Percentiles rank a stretch among this genome's conserved stretches.
phyloP scores from a whole-genome alignment of 2,329 filamentous ascomycete genomes.

The Aspergillus latus region DNA sequence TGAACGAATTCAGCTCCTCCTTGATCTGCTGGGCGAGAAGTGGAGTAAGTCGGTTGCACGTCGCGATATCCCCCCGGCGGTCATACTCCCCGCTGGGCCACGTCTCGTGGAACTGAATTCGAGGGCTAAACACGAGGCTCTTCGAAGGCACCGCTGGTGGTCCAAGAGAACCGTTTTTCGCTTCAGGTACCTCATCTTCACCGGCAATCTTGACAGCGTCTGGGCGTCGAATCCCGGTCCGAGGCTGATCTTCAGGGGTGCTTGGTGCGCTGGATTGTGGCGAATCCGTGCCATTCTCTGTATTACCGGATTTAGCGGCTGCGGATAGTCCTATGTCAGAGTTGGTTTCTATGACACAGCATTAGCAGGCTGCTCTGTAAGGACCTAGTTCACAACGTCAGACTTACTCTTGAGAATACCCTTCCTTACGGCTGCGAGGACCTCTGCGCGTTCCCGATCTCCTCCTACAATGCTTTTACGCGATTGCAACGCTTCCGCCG shows the following conservation, averaged over 20 bases:
- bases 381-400: not conserved
- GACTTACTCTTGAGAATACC: conserved; percentile 87
- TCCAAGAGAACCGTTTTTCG: conserved; percentile 77
- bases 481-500: conserved; percentile 52
- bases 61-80: conserved; percentile 90
- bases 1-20: conserved; percentile 98
- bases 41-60: conserved; percentile 94
- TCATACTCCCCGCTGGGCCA: conserved; percentile 97
- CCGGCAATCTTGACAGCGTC: conserved; percentile 73
- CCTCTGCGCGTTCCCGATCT: conserved; percentile 85
- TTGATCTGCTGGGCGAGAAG: conserved; percentile 99
- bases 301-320: conserved; percentile 62
- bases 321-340: conserved; percentile 67
- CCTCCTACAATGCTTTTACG: conserved; percentile 89
- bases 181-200: conserved; percentile 81
- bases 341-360: conserved; percentile 40
- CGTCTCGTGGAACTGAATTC: conserved; percentile 92
- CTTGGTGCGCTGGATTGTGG: conserved; percentile 83
- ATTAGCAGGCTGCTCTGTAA: conserved; percentile 3
- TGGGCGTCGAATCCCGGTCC: conserved; percentile 60
- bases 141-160: conserved; percentile 56
- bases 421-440: conserved; percentile 88
- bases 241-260: conserved; percentile 75
- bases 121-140: conserved; percentile 77
- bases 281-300: conserved; percentile 69